Conservation (phyloP, 176 grass and related monocot species). For the Tillandsia fasciculata region DNA sequence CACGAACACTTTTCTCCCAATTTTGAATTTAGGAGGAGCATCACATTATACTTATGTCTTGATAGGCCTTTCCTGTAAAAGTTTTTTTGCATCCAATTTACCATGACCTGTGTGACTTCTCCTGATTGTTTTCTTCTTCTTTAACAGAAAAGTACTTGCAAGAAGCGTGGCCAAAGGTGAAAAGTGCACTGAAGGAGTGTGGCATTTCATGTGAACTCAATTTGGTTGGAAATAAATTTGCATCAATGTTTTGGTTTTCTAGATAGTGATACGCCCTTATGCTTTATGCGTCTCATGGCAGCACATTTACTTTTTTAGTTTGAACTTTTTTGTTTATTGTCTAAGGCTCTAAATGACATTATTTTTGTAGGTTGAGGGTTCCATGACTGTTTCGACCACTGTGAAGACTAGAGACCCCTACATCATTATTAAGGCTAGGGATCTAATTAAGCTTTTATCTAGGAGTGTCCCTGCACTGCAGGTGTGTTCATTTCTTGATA, state of each 20-base stretch:
- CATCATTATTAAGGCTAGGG: conserved; percentile 82
- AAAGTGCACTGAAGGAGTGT: conserved; percentile 62
- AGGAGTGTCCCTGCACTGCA: conserved; percentile 86
- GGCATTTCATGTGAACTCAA: conserved; percentile 83
- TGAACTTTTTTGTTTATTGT: not conserved
- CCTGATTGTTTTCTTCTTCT: not conserved
- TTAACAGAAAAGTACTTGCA: conserved; percentile 86
- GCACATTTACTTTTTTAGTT: not conserved
- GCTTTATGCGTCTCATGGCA: not conserved
- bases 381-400: conserved; percentile 88
- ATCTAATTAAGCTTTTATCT: conserved; percentile 80
- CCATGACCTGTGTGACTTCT: not conserved
- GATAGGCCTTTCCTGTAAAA: not conserved
- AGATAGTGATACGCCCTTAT: not conserved
- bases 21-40: too few species aligned
- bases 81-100: not conserved
- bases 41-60: too few species aligned
- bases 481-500: conserved; percentile 17
- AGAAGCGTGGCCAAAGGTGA: conserved; percentile 82
- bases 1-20: too few species aligned
- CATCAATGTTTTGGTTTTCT: not conserved
- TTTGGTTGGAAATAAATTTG: conserved; percentile 34
- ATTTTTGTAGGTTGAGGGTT: conserved; percentile 71
- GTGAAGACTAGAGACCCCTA: conserved; percentile 84
- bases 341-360: not conserved